phyloP scores from a whole-genome alignment of 768 basidiomycete genomes.

The Hypholoma fasciculare region DNA sequence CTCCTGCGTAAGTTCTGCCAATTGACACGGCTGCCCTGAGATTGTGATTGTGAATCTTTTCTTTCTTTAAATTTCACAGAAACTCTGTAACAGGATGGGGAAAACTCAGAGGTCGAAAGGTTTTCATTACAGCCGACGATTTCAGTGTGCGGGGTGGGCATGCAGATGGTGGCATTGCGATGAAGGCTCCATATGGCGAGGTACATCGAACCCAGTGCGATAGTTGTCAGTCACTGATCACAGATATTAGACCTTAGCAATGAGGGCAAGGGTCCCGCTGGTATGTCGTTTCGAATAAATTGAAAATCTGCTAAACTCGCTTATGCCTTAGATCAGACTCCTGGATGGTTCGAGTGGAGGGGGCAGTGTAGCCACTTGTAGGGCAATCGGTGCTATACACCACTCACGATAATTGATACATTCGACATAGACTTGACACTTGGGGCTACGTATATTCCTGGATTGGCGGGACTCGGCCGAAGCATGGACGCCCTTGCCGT shows the following conservation, averaged over 20 bases:
- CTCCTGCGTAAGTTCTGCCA: conserved; percentile 31
- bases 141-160: conserved; percentile 44
- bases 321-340: conserved; percentile 31
- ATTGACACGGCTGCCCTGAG: background rate
- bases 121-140: conserved; percentile 40
- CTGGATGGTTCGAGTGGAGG: conserved; percentile 44
- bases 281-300: conserved; percentile 16
- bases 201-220: conserved; percentile 14
- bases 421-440: conserved; percentile 28
- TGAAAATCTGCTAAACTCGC: background rate
- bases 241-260: conserved; percentile 28
- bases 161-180: conserved; percentile 40
- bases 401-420: background rate
- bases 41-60: background rate
- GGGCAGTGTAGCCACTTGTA: conserved; percentile 40
- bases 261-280: conserved; percentile 34
- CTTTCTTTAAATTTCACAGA: conserved; percentile 15
- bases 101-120: conserved; percentile 29
- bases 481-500: conserved; percentile 39
- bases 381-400: background rate
- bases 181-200: conserved; percentile 41
- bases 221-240: background rate
- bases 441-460: conserved; percentile 40
- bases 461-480: conserved; percentile 31
- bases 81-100: conserved; percentile 41